A percentile compares a stretch with the other conserved stretches of the same genome.
Conservation (phyloP, 2,329 filamentous ascomycete species). For the Penicillium sp. region DNA sequence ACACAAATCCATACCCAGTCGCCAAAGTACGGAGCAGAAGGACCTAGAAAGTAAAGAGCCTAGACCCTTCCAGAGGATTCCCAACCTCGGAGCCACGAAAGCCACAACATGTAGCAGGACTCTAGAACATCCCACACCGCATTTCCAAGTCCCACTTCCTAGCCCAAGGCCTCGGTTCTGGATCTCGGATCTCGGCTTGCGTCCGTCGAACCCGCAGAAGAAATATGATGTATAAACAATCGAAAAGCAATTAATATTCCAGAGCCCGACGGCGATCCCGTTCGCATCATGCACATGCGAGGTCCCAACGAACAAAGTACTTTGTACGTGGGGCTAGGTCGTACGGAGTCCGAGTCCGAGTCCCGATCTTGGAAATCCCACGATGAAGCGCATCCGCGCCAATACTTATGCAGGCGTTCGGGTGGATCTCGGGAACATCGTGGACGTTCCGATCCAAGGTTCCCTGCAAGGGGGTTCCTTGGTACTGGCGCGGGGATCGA, state of each 20-base stretch:
- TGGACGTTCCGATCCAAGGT: not conserved
- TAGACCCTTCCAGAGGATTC: not conserved
- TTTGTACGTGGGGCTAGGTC: not conserved
- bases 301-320: not conserved
- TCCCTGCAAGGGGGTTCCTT: not conserved
- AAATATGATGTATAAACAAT: not conserved
- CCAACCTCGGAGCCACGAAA: not conserved
- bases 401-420: not conserved
- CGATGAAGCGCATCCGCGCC: not conserved
- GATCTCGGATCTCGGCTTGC: not conserved
- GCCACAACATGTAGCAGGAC: not conserved
- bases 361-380: not conserved
- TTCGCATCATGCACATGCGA: not conserved
- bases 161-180: not conserved
- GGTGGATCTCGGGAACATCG: not conserved
- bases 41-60: not conserved
- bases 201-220: not conserved
- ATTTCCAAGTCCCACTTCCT: not conserved
- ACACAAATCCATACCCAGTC: not conserved
- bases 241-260: not conserved
- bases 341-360: not conserved
- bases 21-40: not conserved
- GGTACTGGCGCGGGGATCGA: not conserved
- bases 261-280: not conserved
- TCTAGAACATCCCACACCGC: not conserved